These are phyloP conservation scores for Amanita muscaria DNA, from an alignment of 768 basidiomycete genomes.

Conservation along the genomic window DNA sequence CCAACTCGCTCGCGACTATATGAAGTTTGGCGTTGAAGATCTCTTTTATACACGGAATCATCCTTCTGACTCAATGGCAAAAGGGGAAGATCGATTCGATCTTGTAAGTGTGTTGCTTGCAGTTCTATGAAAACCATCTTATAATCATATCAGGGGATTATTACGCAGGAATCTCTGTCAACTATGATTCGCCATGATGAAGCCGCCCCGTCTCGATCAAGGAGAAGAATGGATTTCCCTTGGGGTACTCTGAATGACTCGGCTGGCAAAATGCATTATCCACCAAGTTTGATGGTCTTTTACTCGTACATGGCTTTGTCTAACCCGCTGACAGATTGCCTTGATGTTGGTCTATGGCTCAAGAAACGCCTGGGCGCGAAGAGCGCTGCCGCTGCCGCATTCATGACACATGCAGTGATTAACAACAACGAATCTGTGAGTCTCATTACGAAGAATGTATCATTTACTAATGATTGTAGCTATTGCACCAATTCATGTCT, in stretches of 20 bases:
- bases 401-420: conserved; percentile 66
- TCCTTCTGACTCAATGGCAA: neutral
- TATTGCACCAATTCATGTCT: conserved; percentile 37
- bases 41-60: conserved; percentile 18
- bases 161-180: conserved; percentile 65
- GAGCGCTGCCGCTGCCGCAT: conserved; percentile 53
- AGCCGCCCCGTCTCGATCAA: conserved; percentile 44
- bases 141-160: conserved; percentile 39
- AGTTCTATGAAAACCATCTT: neutral
- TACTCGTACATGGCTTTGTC: neutral
- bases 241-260: conserved; percentile 31
- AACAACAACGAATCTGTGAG: conserved; percentile 48
- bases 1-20: conserved; percentile 47
- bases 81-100: neutral
- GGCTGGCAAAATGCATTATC: conserved; percentile 47
- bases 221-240: conserved; percentile 46
- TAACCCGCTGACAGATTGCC: conserved; percentile 33
- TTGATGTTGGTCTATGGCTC: conserved; percentile 54
- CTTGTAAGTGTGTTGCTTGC: conserved; percentile 4
- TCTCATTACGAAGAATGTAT: conserved; percentile 7
- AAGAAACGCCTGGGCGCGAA: conserved; percentile 45
- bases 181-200: conserved; percentile 73
- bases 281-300: conserved; percentile 36
- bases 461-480: conserved; percentile 21
- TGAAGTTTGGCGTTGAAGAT: conserved; percentile 21